Percentiles rank a stretch among this genome's conserved stretches.
Conservation (phyloP, 2,329 filamentous ascomycete genomes). For the Botryotinia calthae region DNA sequence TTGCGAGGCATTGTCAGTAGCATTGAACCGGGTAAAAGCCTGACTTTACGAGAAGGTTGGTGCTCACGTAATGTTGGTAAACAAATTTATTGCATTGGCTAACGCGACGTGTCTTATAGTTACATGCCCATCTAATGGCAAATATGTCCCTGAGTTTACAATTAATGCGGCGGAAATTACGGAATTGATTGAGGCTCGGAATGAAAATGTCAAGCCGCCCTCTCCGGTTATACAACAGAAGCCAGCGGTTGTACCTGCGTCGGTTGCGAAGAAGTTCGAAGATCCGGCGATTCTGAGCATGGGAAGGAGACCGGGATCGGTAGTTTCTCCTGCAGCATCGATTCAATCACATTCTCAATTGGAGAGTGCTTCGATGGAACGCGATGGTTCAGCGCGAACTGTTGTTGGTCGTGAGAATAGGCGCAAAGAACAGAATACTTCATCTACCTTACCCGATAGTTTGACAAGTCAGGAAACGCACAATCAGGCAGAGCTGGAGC, state of each 20-base stretch:
- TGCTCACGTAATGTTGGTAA: conserved; percentile 7
- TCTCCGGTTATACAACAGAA: conserved; percentile 13
- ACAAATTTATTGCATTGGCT: conserved; percentile 3
- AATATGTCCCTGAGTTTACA: conserved; percentile 37
- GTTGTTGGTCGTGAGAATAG: conserved; percentile 28
- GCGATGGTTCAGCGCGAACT: conserved; percentile 30
- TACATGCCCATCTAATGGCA: conserved; percentile 35
- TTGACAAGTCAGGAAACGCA: conserved; percentile 44
- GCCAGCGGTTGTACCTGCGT: conserved; percentile 18
- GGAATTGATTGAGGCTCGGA: conserved; percentile 37
- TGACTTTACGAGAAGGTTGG: conserved; percentile 40
- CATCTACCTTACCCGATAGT: conserved; percentile 45
- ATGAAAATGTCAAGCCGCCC: conserved; percentile 31
- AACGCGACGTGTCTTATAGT: conserved; percentile 28
- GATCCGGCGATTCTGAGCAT: conserved; percentile 40
- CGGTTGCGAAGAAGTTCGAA: conserved; percentile 30
- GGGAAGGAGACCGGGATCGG: conserved; percentile 39
- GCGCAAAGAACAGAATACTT: conserved; percentile 35
- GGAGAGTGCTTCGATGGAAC: conserved; percentile 38
- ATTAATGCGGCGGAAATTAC: conserved; percentile 38
- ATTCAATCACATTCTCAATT: conserved; percentile 33
- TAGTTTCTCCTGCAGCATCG: conserved; percentile 21
- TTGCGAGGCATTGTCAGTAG: conserved; percentile 37
- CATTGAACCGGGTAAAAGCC: conserved; percentile 38
- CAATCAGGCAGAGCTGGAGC: conserved; percentile 29